These are phyloP conservation scores for Saussurea involucrata DNA, from an alignment of 129 eudicot genomes.

Conservation along the genomic window DNA sequence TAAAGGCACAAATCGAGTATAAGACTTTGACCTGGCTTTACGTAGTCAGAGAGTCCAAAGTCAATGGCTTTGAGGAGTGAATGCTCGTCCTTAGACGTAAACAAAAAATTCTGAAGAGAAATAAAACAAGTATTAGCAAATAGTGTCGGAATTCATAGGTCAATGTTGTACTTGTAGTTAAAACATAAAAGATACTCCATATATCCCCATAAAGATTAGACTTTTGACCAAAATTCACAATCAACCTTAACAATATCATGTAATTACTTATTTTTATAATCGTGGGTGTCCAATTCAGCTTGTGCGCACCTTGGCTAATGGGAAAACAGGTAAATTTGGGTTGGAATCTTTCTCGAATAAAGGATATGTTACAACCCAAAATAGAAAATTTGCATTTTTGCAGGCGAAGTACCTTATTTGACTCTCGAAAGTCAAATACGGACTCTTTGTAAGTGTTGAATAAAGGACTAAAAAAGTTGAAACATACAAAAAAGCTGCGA, in stretches of 20 bases:
- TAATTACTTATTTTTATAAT: neutral
- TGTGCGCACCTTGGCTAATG: too few relatives aligned
- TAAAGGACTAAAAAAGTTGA: neutral
- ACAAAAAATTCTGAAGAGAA: slow-evolving; percentile 80
- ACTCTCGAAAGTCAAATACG: slow-evolving; percentile 13
- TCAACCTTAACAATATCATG: neutral
- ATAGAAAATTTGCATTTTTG: neutral
- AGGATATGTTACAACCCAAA: neutral
- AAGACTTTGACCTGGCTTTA: slow-evolving; percentile 82
- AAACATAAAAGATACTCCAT: neutral
- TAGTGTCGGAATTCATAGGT: neutral
- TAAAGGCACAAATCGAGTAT: slow-evolving; percentile 9
- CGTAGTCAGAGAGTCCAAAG: slow-evolving; percentile 98
- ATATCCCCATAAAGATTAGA: neutral
- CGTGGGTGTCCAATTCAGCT: neutral
- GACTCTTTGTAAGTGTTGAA: neutral
- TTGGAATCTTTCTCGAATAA: neutral
- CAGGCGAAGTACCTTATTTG: neutral
- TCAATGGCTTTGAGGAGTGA: slow-evolving; percentile 93
- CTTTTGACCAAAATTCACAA: neutral
- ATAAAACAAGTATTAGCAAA: slow-evolving; percentile 20
- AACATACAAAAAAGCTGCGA: neutral
- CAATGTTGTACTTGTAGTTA: neutral
- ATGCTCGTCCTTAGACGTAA: slow-evolving; percentile 73
- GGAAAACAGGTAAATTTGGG: neutral